A percentile compares a stretch with the other conserved stretches of the same genome.
Evolutionary conservation across 441 rosid genomes (phyloP).

Genomic region (Mallotus repandus): DNA sequence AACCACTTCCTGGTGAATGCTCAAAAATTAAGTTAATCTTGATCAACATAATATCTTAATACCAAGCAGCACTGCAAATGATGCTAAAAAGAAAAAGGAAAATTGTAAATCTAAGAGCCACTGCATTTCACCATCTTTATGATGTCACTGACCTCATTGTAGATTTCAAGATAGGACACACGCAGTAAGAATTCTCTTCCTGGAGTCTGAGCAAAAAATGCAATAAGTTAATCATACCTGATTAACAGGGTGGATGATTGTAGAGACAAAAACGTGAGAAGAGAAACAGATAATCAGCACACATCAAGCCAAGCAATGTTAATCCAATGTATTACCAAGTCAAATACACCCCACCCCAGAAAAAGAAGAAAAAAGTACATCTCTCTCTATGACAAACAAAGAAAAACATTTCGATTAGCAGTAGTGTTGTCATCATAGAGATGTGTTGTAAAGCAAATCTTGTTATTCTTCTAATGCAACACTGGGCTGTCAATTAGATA

Average conservation of each 20-base stretch:
- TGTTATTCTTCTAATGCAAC: background rate
- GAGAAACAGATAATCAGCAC: background rate
- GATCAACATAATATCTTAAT: no score
- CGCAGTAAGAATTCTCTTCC: conserved; percentile 98
- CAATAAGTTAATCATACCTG: conserved; percentile 26
- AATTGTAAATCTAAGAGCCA: background rate
- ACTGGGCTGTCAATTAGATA: background rate
- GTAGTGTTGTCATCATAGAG: no score
- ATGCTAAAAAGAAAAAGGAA: background rate
- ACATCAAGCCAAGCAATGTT: background rate
- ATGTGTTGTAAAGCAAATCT: no score
- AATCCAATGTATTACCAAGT: background rate
- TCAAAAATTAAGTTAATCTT: background rate
- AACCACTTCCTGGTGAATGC: conserved; percentile 4
- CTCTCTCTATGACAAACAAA: no score
- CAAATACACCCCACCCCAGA: no score
- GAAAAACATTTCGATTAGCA: no score
- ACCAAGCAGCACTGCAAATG: background rate
- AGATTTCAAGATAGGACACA: conserved; percentile 98
- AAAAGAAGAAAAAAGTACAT: no score
- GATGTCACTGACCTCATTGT: conserved; percentile 77
- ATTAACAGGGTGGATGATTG: conserved; percentile 3
- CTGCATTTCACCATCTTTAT: conserved; percentile 1
- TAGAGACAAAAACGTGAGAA: background rate
- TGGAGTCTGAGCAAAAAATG: conserved; percentile 70